phyloP scores from a whole-genome alignment of 139 green algal species.

The Gonium pectorale region DNA sequence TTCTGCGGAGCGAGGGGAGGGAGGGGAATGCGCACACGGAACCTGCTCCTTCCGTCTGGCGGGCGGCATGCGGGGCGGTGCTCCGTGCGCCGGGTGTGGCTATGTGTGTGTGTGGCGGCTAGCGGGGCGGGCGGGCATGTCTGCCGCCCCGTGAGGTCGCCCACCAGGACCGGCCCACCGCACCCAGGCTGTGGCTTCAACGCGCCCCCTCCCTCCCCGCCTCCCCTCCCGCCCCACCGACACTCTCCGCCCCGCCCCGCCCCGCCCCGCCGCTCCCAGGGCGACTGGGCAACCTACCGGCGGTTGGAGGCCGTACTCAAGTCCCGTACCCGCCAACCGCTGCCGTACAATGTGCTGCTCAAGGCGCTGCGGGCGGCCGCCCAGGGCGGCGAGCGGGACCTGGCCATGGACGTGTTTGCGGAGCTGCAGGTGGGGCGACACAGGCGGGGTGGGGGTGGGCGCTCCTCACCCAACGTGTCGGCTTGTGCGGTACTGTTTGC shows the following conservation, averaged over 20 bases:
- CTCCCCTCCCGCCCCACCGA: neutral
- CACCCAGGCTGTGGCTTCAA: too few relatives aligned
- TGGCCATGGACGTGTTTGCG: neutral
- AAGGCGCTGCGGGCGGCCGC: neutral
- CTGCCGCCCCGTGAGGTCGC: too few relatives aligned
- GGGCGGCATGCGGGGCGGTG: too few relatives aligned
- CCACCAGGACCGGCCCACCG: too few relatives aligned
- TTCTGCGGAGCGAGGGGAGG: too few relatives aligned
- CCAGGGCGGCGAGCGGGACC: neutral
- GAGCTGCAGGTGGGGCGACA: neutral
- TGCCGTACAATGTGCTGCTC: conserved; percentile 12
- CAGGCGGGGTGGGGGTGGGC: neutral
- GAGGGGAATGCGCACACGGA: too few relatives aligned
- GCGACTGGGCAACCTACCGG: conserved; percentile 3
- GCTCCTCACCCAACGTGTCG: neutral
- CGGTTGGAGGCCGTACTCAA: conserved; percentile 3
- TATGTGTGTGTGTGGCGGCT: neutral
- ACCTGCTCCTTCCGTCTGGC: too few relatives aligned
- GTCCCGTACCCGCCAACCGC: neutral
- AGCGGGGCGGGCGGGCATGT: too few relatives aligned
- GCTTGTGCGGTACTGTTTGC: neutral
- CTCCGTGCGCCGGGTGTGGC: neutral
- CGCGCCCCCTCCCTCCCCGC: neutral
- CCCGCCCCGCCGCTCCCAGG: neutral
- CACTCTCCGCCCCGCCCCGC: too few relatives aligned